Conservation (phyloP, 2,329 filamentous ascomycete genomes). For the Aspergillaceae sp. region DNA sequence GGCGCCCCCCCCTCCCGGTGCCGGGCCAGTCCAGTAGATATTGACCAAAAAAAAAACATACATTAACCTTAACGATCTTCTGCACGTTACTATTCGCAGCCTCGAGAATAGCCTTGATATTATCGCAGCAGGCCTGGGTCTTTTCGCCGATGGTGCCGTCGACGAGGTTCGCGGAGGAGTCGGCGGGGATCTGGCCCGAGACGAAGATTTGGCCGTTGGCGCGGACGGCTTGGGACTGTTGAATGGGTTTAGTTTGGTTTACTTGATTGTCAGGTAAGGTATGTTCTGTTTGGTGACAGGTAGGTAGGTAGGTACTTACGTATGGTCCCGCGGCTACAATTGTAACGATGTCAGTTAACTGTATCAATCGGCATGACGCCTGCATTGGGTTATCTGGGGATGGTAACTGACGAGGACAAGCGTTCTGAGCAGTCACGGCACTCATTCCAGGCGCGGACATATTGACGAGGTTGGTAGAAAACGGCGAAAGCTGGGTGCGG, state of each 20-base stretch:
- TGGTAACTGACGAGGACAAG: slow-evolving; percentile 37
- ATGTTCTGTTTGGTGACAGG: background rate
- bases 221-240: slow-evolving; percentile 52
- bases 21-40: background rate
- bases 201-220: slow-evolving; percentile 61
- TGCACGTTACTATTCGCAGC: slow-evolving; percentile 70
- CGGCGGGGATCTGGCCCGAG: slow-evolving; percentile 69
- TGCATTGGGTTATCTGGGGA: background rate
- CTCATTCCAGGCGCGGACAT: slow-evolving; percentile 30
- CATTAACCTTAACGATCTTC: slow-evolving; percentile 79
- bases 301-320: slow-evolving; percentile 22
- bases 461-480: slow-evolving; percentile 12
- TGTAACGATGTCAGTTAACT: background rate
- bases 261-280: background rate
- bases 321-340: slow-evolving; percentile 34
- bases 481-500: slow-evolving; percentile 1
- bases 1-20: too few species aligned
- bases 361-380: too few species aligned
- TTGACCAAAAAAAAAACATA: slow-evolving; percentile 17
- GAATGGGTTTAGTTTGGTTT: slow-evolving; percentile 1
- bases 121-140: slow-evolving; percentile 64
- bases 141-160: slow-evolving; percentile 59
- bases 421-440: slow-evolving; percentile 33
- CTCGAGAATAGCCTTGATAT: slow-evolving; percentile 73
- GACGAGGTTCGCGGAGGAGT: slow-evolving; percentile 52